Evolutionary conservation across 2,329 filamentous ascomycete species (phyloP), one percentile per base, ranked within the genome.

Genomic region (Pezicula carpinea): DNA sequence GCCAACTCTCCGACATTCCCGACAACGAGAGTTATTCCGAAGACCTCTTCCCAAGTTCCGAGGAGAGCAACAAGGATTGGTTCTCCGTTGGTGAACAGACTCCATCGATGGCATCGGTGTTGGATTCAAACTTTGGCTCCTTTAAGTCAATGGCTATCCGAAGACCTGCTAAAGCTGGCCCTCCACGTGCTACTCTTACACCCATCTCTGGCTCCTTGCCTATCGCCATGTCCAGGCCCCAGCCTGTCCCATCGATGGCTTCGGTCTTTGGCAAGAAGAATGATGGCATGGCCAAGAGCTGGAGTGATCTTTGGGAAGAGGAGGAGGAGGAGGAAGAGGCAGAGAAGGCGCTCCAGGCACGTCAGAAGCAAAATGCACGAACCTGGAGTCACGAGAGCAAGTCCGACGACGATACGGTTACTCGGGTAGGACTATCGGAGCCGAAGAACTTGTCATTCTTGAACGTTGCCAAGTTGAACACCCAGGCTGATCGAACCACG

Each of bases 271-370:
- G 87, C 43, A 83, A 83, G 61, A 82, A 86, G 64, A 79, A 82
- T 53, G 86, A 92, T 39, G 74, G 79, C 40, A 88, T 95, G 40
- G 96, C 93, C 47, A 97, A 97, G 84, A 97, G 93, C 74, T 99
- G 93, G 93, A 96, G 91, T 62, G 93, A 99, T 66, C 82, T 97
- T 66, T 96, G 90, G 85, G 92, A 97, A 49, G 92, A 97, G 66
- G 92, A 97, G 45, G 83, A 87, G 54, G 82, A 86, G 53, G 80
- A 87, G 57, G 74, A 76, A 31, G 80, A 78, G 77, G 53, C 79
- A 85, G 63, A 70, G 80, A 69, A 76, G 50, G 72, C 72, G 5
- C 69, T 86, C 21, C 79, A 85, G 67, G 72, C 82, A 53, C 71
- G 74, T 26, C 72, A 70, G 52, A 69, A 72, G 63, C 75, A 86